phyloP scores from a whole-genome alignment of 2,329 filamentous ascomycete genomes.

The Zymoseptoria brevis region DNA sequence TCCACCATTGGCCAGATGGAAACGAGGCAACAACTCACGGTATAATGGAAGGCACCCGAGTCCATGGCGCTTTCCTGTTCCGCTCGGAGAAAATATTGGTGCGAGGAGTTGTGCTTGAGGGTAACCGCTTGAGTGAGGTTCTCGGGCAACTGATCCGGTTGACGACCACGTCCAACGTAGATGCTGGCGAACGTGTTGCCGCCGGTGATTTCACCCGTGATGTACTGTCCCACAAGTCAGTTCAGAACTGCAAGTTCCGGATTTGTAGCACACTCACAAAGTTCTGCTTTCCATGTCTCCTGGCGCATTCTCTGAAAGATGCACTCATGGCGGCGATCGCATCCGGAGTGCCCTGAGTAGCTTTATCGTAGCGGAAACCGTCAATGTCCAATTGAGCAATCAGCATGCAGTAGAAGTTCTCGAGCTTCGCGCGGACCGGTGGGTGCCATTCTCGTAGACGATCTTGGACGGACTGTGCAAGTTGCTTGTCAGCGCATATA shows the following conservation, averaged over 20 bases:
- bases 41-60: conserved; percentile 54
- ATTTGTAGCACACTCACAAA: conserved; percentile 37
- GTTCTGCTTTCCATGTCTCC: conserved; percentile 49
- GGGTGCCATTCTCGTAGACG: conserved; percentile 55
- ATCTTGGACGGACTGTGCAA: conserved; percentile 50
- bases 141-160: conserved; percentile 45
- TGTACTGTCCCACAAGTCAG: conserved; percentile 7
- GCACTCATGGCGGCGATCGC: conserved; percentile 49
- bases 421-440: conserved; percentile 48
- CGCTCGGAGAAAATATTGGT: conserved; percentile 45
- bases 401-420: conserved; percentile 53
- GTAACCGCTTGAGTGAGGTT: conserved; percentile 42
- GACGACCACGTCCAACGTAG: conserved; percentile 53
- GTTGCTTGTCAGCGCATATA: neutral
- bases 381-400: conserved; percentile 55
- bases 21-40: conserved; percentile 19
- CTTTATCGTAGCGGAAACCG: conserved; percentile 58
- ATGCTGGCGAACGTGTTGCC: conserved; percentile 52
- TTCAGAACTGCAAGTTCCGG: neutral
- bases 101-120: conserved; percentile 38
- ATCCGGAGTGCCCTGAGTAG: conserved; percentile 53
- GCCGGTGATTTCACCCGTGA: conserved; percentile 54
- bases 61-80: conserved; percentile 47
- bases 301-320: conserved; percentile 50
- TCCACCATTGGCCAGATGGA: too few species aligned